Conservation (phyloP, 1,284 basidiomycete genomes). For the Sporisorium reilianum region DNA sequence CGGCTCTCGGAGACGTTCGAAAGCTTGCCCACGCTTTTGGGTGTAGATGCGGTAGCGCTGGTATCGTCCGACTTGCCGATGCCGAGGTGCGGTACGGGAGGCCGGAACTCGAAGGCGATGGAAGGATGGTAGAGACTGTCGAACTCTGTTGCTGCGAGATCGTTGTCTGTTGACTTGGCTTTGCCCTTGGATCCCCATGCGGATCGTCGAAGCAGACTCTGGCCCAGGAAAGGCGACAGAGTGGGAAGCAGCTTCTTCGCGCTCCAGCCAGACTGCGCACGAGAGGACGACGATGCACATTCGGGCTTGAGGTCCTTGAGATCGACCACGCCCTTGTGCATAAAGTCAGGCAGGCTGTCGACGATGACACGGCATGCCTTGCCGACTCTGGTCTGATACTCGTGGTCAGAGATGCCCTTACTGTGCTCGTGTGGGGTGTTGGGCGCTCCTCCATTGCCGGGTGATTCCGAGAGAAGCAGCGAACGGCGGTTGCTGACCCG, state of each 20-base stretch:
- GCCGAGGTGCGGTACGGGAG: conserved; percentile 39
- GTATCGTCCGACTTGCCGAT: conserved; percentile 23
- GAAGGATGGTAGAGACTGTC: conserved; percentile 56
- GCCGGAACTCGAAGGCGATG: conserved; percentile 55
- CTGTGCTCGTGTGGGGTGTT: not conserved
- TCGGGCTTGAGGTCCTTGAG: conserved; percentile 32
- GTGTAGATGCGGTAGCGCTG: not conserved
- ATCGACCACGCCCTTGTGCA: conserved; percentile 51
- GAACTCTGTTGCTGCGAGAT: conserved; percentile 11
- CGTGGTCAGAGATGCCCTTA: conserved; percentile 42
- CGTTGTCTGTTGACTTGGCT: conserved; percentile 4
- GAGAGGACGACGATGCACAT: conserved; percentile 2
- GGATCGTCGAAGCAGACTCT: conserved; percentile 30
- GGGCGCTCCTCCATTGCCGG: not conserved
- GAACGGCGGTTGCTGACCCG: not conserved
- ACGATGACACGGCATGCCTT: conserved; percentile 48
- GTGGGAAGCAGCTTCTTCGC: conserved; percentile 22
- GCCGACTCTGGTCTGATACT: conserved; percentile 54
- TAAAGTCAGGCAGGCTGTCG: conserved; percentile 52
- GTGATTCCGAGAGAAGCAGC: conserved; percentile 12
- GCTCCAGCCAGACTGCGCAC: conserved; percentile 10
- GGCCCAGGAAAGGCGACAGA: conserved; percentile 40
- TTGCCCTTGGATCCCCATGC: conserved; percentile 21
- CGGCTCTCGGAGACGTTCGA: not conserved
- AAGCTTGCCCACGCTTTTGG: not conserved